phyloP scores from a whole-genome alignment of 345 rosid genomes.

The Abelmoschus esculentus region DNA sequence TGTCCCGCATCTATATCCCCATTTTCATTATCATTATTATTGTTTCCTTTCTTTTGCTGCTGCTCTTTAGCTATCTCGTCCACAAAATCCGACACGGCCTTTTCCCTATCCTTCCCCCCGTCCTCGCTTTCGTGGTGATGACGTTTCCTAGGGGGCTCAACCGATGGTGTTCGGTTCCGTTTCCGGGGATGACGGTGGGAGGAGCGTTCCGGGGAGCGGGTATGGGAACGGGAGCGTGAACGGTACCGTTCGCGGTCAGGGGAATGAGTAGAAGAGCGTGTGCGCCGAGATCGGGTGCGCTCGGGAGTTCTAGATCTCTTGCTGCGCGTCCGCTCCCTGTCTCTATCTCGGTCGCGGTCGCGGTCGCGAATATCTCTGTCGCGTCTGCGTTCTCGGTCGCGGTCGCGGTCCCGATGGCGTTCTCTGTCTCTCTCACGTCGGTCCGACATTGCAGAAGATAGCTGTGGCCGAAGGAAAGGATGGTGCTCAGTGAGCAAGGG shows the following conservation, averaged over 20 bases:
- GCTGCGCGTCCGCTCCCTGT: slow-evolving; percentile 41
- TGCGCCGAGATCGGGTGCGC: slow-evolving; percentile 32
- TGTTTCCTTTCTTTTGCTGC: slow-evolving; percentile 32
- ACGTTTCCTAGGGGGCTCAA: slow-evolving; percentile 48
- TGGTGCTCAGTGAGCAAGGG: no score
- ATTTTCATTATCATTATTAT: slow-evolving; percentile 27
- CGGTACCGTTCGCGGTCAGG: slow-evolving; percentile 41
- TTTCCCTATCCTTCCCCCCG: slow-evolving; percentile 40
- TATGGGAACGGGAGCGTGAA: slow-evolving; percentile 44
- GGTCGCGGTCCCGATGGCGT: slow-evolving; percentile 23
- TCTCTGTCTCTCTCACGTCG: slow-evolving; percentile 24
- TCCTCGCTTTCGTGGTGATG: slow-evolving; percentile 42
- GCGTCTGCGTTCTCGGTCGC: slow-evolving; percentile 20
- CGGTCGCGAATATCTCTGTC: slow-evolving; percentile 36
- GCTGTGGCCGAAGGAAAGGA: neutral
- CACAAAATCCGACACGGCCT: slow-evolving; percentile 43
- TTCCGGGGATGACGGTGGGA: slow-evolving; percentile 24
- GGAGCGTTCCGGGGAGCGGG: slow-evolving; percentile 48
- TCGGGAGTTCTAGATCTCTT: slow-evolving; percentile 72
- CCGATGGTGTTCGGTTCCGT: slow-evolving; percentile 47
- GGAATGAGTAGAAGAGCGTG: slow-evolving; percentile 51
- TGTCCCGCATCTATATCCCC: slow-evolving; percentile 19
- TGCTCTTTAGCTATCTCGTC: slow-evolving; percentile 57
- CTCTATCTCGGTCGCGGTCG: slow-evolving; percentile 28
- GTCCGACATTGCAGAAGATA: neutral